Conservation (phyloP, 1,284 basidiomycete species). For the Xanthoconium separans region DNA sequence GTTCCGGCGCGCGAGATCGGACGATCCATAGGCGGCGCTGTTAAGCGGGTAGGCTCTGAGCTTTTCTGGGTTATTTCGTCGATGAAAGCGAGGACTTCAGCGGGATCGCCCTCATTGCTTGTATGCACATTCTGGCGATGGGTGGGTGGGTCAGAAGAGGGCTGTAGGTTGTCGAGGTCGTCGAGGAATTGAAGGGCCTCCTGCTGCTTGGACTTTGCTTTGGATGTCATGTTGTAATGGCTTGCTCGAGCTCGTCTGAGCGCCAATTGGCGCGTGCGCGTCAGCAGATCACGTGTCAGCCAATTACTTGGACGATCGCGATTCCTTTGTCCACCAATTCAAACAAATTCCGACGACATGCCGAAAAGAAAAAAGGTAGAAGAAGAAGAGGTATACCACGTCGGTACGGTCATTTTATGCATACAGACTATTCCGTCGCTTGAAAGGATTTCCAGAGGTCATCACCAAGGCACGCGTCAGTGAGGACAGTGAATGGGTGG, state of each 20-base stretch:
- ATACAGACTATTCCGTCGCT: not conserved
- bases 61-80: constrained; percentile 93
- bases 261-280: constrained; percentile 7
- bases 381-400: constrained; percentile 42
- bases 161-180: constrained; percentile 56
- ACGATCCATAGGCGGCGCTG: constrained; percentile 54
- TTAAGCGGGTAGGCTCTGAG: constrained; percentile 65
- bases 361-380: constrained; percentile 25
- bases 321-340: not conserved
- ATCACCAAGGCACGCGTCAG: constrained; percentile 49
- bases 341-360: constrained; percentile 18
- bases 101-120: constrained; percentile 58
- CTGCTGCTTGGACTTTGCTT: constrained; percentile 80
- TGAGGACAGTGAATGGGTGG: constrained; percentile 42
- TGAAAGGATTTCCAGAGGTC: constrained; percentile 42
- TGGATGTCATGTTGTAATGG: constrained; percentile 42
- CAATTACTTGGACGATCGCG: not conserved
- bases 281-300: constrained; percentile 18
- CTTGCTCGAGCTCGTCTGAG: not conserved
- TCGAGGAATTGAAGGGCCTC: constrained; percentile 90
- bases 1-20: constrained; percentile 68
- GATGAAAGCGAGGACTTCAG: constrained; percentile 86
- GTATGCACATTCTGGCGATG: constrained; percentile 20
- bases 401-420: constrained; percentile 38
- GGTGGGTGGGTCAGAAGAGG: constrained; percentile 28